Evolutionary conservation across 164 flowering plant species (phyloP).

Genomic region (Dillenia suffruticosa): DNA sequence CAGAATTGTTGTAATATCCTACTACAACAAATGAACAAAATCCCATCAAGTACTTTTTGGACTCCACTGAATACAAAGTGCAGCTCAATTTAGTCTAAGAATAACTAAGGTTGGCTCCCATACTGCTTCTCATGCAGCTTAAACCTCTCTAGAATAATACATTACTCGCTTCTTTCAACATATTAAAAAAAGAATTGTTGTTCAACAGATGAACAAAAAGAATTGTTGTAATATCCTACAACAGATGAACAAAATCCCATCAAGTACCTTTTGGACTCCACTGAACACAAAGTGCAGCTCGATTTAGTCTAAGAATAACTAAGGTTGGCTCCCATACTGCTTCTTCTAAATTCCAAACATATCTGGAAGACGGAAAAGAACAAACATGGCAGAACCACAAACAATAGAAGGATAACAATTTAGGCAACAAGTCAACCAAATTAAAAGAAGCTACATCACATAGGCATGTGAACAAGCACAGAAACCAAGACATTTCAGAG

Average conservation of each 20-base stretch:
- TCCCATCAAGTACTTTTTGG: constrained; percentile 58
- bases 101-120: constrained; percentile 99
- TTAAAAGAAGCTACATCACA: too few relatives aligned
- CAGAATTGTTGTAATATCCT: too few relatives aligned
- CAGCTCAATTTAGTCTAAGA: constrained; percentile 94
- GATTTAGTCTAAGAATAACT: constrained; percentile 91
- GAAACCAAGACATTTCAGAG: too few relatives aligned
- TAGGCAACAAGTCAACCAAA: too few relatives aligned
- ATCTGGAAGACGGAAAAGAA: constrained; percentile 30
- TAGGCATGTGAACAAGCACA: too few relatives aligned
- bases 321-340: constrained; percentile 96
- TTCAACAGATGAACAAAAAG: too few relatives aligned
- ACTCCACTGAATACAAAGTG: constrained; percentile 98
- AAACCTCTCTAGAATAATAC: too few relatives aligned
- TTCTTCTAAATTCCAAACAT: constrained; percentile 92
- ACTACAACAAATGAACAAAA: too few relatives aligned
- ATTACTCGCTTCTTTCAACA: too few relatives aligned
- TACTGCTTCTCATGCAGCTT: constrained; percentile 63
- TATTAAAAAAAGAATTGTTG: too few relatives aligned
- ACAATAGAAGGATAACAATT: background rate
- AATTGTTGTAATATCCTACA: too few relatives aligned
- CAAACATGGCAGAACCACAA: background rate
- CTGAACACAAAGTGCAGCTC: constrained; percentile 96
- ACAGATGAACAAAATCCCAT: background rate
- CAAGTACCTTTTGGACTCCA: constrained; percentile 95